A percentile compares a stretch with the other conserved stretches of the same genome.
These are phyloP conservation scores for Laetiporus sulphureus DNA, from an alignment of 1,284 basidiomycete genomes.

Conservation along the genomic window DNA sequence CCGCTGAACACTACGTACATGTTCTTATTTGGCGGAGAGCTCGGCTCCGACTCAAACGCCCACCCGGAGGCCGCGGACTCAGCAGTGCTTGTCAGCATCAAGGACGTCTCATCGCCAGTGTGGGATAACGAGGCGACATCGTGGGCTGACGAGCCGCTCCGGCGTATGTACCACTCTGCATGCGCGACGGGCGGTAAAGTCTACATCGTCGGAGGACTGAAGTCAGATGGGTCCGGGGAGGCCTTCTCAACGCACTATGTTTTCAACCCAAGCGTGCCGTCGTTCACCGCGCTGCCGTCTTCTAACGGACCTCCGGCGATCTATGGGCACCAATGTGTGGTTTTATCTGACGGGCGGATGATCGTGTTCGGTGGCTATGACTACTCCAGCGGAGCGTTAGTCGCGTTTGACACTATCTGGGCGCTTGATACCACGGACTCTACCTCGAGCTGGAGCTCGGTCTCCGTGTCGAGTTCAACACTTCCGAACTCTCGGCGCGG, in stretches of 20 bases:
- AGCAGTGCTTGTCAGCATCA: conserved; percentile 32
- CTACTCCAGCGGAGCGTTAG: conserved; percentile 38
- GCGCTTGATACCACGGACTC: conserved; percentile 52
- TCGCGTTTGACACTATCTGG: conserved; percentile 58
- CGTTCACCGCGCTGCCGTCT: conserved; percentile 51
- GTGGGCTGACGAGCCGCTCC: conserved; percentile 64
- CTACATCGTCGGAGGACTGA: conserved; percentile 71
- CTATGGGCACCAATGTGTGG: conserved; percentile 64
- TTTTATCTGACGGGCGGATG: conserved; percentile 60
- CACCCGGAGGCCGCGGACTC: conserved; percentile 57
- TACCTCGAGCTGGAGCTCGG: conserved; percentile 43
- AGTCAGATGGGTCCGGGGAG: conserved; percentile 65
- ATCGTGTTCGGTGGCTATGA: conserved; percentile 74
- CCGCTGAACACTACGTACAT: conserved; percentile 47
- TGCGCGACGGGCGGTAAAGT: conserved; percentile 41
- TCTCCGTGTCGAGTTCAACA: conserved; percentile 31
- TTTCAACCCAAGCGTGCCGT: conserved; percentile 45
- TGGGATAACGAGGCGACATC: conserved; percentile 43
- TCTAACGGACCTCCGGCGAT: conserved; percentile 56
- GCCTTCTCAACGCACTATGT: conserved; percentile 59
- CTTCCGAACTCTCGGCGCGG: conserved; percentile 60
- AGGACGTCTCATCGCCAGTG: not conserved
- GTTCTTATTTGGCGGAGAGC: conserved; percentile 72
- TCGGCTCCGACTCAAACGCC: conserved; percentile 50
- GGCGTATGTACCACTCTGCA: conserved; percentile 69